Percentiles rank a stretch among this genome's conserved stretches.
Conservation (phyloP, 495 filamentous ascomycete species). For the Parachaetomium inaequale region DNA sequence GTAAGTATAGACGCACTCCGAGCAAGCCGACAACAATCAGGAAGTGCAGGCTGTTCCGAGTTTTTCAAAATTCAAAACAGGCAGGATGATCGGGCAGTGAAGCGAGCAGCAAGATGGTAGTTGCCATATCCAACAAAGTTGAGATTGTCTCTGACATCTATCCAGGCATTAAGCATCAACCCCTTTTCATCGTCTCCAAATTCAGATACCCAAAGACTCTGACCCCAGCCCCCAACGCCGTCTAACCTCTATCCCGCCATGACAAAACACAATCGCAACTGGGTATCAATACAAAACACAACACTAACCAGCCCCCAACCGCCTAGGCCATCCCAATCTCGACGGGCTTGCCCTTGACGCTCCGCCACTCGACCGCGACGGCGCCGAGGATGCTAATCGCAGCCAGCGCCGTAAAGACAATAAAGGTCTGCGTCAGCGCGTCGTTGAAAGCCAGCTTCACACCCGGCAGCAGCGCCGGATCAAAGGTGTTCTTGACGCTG, state of each 20-base stretch:
- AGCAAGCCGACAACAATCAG: too few relatives aligned
- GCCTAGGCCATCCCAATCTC: slow-evolving; percentile 55
- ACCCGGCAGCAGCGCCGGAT: slow-evolving; percentile 42
- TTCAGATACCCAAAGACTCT: neutral
- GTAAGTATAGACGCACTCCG: too few relatives aligned
- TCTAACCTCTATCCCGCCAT: neutral
- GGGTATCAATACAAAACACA: neutral
- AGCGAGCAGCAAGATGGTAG: too few relatives aligned
- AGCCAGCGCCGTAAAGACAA: slow-evolving; percentile 63
- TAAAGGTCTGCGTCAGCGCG: slow-evolving; percentile 64
- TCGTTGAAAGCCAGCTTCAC: slow-evolving; percentile 69
- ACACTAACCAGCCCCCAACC: neutral
- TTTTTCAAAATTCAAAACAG: too few relatives aligned
- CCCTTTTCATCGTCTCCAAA: too few relatives aligned
- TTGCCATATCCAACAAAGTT: too few relatives aligned
- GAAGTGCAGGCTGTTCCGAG: too few relatives aligned
- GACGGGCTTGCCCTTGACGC: slow-evolving; percentile 79
- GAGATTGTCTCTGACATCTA: neutral
- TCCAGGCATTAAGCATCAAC: neutral
- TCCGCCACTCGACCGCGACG: slow-evolving; percentile 68
- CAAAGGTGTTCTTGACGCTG: slow-evolving; percentile 51
- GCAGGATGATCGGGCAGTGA: too few relatives aligned
- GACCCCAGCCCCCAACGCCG: neutral
- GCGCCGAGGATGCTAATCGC: slow-evolving; percentile 59
- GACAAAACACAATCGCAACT: neutral